A percentile compares a stretch with the other conserved stretches of the same genome.
Conservation (phyloP, 805 yeast species). For the Babjeviella inositovora region DNA sequence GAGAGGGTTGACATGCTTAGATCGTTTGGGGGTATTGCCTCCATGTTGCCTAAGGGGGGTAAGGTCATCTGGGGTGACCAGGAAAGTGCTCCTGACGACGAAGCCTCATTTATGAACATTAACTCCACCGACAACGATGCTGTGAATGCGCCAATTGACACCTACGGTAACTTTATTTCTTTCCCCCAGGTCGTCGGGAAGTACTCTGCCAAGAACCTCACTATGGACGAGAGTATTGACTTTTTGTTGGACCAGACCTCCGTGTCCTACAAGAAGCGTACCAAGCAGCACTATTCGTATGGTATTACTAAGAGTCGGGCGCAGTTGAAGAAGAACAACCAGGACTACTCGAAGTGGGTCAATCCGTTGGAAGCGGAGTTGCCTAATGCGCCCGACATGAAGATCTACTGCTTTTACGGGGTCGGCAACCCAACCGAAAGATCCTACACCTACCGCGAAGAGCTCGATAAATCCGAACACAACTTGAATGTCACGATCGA, state of each 20-base stretch:
- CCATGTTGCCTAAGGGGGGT: constrained; percentile 97
- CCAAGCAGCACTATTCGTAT: constrained; percentile 55
- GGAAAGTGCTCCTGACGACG: constrained; percentile 59
- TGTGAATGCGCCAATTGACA: constrained; percentile 13
- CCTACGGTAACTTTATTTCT: constrained; percentile 64
- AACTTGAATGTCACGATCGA: constrained; percentile 56
- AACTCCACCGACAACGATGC: constrained; percentile 4
- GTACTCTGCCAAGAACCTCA: constrained; percentile 32
- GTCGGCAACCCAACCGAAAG: constrained; percentile 96
- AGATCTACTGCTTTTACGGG: constrained; percentile 82
- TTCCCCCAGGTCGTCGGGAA: constrained; percentile 30
- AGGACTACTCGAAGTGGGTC: constrained; percentile 74
- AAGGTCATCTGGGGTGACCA: constrained; percentile 74
- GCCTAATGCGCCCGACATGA: constrained; percentile 89
- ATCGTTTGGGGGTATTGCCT: constrained; percentile 86
- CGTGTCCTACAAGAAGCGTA: constrained; percentile 55
- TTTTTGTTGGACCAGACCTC: constrained; percentile 53
- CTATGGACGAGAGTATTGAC: constrained; percentile 56
- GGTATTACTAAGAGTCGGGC: constrained; percentile 50
- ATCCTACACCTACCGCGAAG: constrained; percentile 73
- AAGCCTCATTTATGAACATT: constrained; percentile 10
- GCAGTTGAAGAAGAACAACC: constrained; percentile 50
- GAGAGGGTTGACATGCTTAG: constrained; percentile 80
- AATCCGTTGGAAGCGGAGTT: constrained; percentile 87
- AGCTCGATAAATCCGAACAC: constrained; percentile 28